Evolutionary conservation across 768 basidiomycete genomes (phyloP), one percentile per base, ranked within the genome.

Genomic region (Butyriboletus loyo): DNA sequence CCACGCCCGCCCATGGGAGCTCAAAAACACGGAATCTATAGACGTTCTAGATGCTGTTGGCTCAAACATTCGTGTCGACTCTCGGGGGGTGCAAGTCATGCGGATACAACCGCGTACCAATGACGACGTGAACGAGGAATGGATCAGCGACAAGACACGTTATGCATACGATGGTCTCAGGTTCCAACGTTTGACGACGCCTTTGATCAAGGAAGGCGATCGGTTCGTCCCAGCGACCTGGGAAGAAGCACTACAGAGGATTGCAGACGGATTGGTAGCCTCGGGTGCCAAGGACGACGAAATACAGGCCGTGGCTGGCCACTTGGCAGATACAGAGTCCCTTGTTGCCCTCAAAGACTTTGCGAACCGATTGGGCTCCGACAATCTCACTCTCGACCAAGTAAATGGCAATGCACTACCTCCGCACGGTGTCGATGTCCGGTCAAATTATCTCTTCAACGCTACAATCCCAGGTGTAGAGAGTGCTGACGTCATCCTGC

Each of bases 121-220:
- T 68, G 97, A 98, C 71, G 91, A 97, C 60, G 86, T 99, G 58
- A 99, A 99, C 70, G 97, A 99, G 76, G 97, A 99, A 71, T 98
- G 97, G 97, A 96, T 99, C 69, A 93, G 82, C 71, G 97, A 99
- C 80, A 99, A 99, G 81, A 94, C 96, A 2, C 89, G 97, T 52
- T 94, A 93, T 70, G 90, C 96, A 1, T 89, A 94, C 70, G 97
- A 99, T 63, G 97, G 97, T 10, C 81, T 99, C 30, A 85, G 84
- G 64, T 96, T 92, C 79, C 97, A 99, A 70, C 88, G 96, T 21
- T 76, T 99, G 62, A 98, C 95, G 4, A 87, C 86, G 0, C 97
- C 97, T 3, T 80, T 98, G 38, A 74, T 98, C 57, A 89, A 94
- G 68, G 77, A 85, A 50, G 95, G 90, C n/a, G 92, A 95, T 67